Conservation (phyloP, 352 stramenopile genomes). For the Phytophthora syringae region DNA sequence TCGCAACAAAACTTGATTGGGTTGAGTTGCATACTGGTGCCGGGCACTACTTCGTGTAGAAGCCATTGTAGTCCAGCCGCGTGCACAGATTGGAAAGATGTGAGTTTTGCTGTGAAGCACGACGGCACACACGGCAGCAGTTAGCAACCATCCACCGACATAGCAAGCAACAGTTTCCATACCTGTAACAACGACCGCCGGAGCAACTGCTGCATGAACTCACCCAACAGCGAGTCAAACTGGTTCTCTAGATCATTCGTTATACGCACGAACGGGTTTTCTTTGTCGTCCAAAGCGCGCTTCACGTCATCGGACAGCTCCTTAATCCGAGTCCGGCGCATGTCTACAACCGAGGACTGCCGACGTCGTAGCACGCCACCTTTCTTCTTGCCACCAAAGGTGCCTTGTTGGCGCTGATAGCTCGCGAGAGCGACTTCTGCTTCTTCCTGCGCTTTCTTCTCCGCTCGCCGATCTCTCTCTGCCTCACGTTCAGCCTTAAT, state of each 20-base stretch:
- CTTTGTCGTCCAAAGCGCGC: constrained; percentile 69
- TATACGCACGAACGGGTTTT: constrained; percentile 80
- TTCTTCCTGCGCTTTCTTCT: constrained; percentile 82
- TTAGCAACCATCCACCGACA: constrained; percentile 1
- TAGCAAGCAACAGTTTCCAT: not conserved
- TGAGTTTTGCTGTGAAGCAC: constrained; percentile 56
- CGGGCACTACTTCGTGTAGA: constrained; percentile 63
- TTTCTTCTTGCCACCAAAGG: constrained; percentile 61
- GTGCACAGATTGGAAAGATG: constrained; percentile 73
- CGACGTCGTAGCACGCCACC: constrained; percentile 55
- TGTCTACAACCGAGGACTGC: constrained; percentile 79
- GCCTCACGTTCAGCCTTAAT: constrained; percentile 85
- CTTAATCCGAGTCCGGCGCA: constrained; percentile 82
- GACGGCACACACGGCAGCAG: constrained; percentile 6
- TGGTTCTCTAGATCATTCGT: constrained; percentile 85
- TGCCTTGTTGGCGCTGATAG: constrained; percentile 58
- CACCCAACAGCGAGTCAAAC: constrained; percentile 85
- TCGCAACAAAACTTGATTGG: constrained; percentile 4
- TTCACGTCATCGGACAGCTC: constrained; percentile 82
- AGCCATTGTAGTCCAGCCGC: constrained; percentile 70
- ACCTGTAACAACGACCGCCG: constrained; percentile 86
- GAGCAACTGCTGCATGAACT: constrained; percentile 92
- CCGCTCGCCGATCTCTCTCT: constrained; percentile 76
- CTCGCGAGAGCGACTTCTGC: constrained; percentile 75
- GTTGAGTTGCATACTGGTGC: not conserved